Conservation (phyloP, 2,329 filamentous ascomycete genomes). For the Xylaria sp. region DNA sequence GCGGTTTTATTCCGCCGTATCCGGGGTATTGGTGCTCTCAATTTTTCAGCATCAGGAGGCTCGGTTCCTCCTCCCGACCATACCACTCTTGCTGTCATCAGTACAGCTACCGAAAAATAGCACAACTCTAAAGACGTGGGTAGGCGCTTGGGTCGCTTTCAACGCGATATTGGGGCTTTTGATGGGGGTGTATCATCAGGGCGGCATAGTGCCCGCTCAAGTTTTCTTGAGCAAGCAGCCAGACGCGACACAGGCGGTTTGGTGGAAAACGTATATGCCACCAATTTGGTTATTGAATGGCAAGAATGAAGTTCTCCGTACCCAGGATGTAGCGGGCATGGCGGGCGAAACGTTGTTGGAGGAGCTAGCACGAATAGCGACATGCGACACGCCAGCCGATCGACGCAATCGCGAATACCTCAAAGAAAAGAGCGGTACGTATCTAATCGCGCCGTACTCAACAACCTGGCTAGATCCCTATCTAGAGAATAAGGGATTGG, state of each 20-base stretch:
- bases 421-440: constrained; percentile 72
- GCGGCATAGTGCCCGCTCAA: constrained; percentile 79
- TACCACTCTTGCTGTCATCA: constrained; percentile 81
- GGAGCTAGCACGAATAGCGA: constrained; percentile 68
- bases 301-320: constrained; percentile 77
- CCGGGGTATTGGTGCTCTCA: constrained; percentile 76
- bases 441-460: constrained; percentile 78
- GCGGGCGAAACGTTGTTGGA: constrained; percentile 69
- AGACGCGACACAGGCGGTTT: constrained; percentile 75
- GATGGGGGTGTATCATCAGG: constrained; percentile 87
- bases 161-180: constrained; percentile 74
- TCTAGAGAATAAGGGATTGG: constrained; percentile 66
- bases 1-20: constrained; percentile 77
- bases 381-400: constrained; percentile 70
- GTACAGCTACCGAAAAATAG: constrained; percentile 71
- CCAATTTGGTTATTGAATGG: constrained; percentile 83
- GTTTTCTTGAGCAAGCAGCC: constrained; percentile 77
- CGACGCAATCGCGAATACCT: constrained; percentile 66
- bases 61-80: constrained; percentile 78
- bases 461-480: constrained; percentile 76
- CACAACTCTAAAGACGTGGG: constrained; percentile 64
- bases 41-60: constrained; percentile 84
- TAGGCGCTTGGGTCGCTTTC: constrained; percentile 73
- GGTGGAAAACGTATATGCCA: constrained; percentile 90
- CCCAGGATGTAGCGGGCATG: constrained; percentile 79